Evolutionary conservation across 2,329 filamentous ascomycete genomes (phyloP).

Genomic region (Aspergillus quadricinctus): DNA sequence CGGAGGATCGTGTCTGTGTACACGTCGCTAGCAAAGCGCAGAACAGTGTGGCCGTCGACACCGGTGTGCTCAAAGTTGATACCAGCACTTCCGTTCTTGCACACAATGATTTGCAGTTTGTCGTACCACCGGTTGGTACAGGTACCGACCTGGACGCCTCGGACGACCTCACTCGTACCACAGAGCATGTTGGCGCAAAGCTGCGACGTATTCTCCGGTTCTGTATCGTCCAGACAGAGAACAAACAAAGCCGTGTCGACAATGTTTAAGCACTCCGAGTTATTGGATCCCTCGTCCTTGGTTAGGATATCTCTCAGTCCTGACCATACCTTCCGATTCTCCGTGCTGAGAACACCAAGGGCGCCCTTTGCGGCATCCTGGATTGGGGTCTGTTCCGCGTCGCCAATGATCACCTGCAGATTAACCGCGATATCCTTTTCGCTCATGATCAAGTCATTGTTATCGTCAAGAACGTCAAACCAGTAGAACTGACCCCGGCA

Average conservation of each 20-base stretch:
- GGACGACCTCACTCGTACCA: slow-evolving; percentile 84
- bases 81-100: slow-evolving; percentile 95
- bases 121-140: slow-evolving; percentile 99
- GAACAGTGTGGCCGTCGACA: slow-evolving; percentile 93
- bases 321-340: slow-evolving; percentile 96
- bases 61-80: slow-evolving; percentile 99
- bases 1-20: slow-evolving; percentile 97
- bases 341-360: slow-evolving; percentile 86
- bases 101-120: slow-evolving; percentile 98
- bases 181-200: slow-evolving; percentile 99
- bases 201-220: slow-evolving; percentile 72
- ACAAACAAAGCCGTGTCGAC: slow-evolving; percentile 92
- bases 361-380: slow-evolving; percentile 95
- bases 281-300: slow-evolving; percentile 82
- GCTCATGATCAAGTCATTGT: slow-evolving; percentile 93
- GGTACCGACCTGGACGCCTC: slow-evolving; percentile 91
- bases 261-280: slow-evolving; percentile 91
- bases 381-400: slow-evolving; percentile 83
- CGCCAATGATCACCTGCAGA: slow-evolving; percentile 84
- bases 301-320: slow-evolving; percentile 83
- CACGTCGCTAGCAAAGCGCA: slow-evolving; percentile 91
- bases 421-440: slow-evolving; percentile 92
- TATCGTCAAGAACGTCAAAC: slow-evolving; percentile 95
- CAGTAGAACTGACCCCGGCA: slow-evolving; percentile 97
- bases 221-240: slow-evolving; percentile 87